phyloP scores from a whole-genome alignment of 208 protist species.

The Willaertia magna region DNA sequence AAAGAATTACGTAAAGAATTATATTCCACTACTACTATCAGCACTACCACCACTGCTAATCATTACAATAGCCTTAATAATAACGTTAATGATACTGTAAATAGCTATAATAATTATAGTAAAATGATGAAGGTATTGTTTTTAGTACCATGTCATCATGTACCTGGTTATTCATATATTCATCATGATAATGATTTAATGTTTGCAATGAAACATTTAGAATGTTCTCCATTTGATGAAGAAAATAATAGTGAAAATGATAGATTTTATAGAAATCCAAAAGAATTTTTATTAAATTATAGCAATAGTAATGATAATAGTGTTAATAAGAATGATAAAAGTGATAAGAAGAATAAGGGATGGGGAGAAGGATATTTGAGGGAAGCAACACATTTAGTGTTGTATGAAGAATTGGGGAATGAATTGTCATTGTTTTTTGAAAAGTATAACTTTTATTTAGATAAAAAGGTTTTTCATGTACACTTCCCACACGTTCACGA shows the following conservation, averaged over 20 bases:
- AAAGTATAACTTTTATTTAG: not conserved
- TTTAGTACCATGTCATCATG: constrained; percentile 3
- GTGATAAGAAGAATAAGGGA: no score
- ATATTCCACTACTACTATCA: no score
- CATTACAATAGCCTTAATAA: no score
- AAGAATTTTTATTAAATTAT: not conserved
- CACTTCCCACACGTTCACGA: not conserved
- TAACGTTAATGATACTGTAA: not conserved
- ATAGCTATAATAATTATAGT: not conserved
- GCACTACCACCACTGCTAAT: no score
- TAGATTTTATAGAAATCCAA: not conserved
- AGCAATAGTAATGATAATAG: not conserved
- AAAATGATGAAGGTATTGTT: not conserved
- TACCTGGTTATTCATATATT: not conserved
- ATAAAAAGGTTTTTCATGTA: not conserved
- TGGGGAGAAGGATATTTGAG: no score
- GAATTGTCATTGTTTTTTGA: not conserved
- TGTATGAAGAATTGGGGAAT: not conserved
- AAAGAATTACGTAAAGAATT: not conserved
- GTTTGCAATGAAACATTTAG: not conserved
- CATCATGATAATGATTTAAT: not conserved
- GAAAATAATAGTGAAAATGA: not conserved
- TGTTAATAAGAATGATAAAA: no score
- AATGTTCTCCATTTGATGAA: not conserved
- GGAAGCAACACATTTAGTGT: not conserved